Conservation (phyloP, 2,329 filamentous ascomycete species). For the Epichloe hybrida region DNA sequence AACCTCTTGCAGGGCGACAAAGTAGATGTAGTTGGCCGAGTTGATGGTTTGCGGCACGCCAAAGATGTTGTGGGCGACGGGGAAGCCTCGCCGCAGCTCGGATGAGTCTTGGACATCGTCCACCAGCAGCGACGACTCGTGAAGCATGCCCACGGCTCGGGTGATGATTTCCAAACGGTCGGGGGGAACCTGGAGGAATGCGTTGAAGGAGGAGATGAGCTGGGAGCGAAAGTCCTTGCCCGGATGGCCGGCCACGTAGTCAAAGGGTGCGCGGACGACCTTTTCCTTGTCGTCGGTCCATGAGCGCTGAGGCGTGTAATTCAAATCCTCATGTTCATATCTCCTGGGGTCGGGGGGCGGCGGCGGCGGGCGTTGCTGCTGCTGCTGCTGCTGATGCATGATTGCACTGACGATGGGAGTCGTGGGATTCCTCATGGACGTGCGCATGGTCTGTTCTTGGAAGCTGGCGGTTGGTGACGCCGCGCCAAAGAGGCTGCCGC, state of each 20-base stretch:
- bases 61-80: slow-evolving; percentile 74
- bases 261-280: slow-evolving; percentile 63
- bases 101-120: slow-evolving; percentile 84
- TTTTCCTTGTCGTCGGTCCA: slow-evolving; percentile 68
- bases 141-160: slow-evolving; percentile 69
- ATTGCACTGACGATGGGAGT: slow-evolving; percentile 5
- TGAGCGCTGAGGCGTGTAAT: slow-evolving; percentile 34
- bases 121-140: slow-evolving; percentile 70
- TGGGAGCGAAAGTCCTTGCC: slow-evolving; percentile 77
- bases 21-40: slow-evolving; percentile 81
- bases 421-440: background rate
- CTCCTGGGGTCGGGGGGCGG: slow-evolving; percentile 36
- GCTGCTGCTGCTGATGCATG: slow-evolving; percentile 20
- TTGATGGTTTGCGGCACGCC: slow-evolving; percentile 83
- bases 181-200: slow-evolving; percentile 61
- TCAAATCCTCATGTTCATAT: slow-evolving; percentile 41
- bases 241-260: slow-evolving; percentile 66
- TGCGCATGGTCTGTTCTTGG: background rate
- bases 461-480: slow-evolving; percentile 14
- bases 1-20: slow-evolving; percentile 63
- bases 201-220: slow-evolving; percentile 70
- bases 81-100: slow-evolving; percentile 60
- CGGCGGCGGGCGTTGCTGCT: slow-evolving; percentile 10
- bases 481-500: slow-evolving; percentile 46
- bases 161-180: slow-evolving; percentile 62